phyloP scores from a whole-genome alignment of 2,329 filamentous ascomycete species.

The Penicillium digitatum region DNA sequence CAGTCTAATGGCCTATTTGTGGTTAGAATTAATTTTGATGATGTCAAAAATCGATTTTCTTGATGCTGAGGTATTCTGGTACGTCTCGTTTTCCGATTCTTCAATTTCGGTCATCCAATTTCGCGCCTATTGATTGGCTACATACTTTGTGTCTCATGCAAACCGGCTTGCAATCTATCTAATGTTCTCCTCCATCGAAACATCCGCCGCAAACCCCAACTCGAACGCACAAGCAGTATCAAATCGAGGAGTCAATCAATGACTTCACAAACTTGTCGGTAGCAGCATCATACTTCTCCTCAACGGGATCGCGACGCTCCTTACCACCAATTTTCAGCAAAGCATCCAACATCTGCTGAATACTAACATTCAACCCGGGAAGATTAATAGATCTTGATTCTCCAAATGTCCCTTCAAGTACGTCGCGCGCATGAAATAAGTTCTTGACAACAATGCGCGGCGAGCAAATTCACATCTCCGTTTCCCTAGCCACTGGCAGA shows the following conservation, averaged over 20 bases:
- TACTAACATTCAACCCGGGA: constrained; percentile 54
- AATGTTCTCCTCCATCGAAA: constrained; percentile 42
- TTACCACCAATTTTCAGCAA: constrained; percentile 54
- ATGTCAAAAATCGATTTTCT: background rate
- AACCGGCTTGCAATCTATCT: constrained; percentile 37
- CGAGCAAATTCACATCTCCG: constrained; percentile 56
- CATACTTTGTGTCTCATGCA: constrained; percentile 20
- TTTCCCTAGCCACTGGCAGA: constrained; percentile 50
- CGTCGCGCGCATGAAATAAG: constrained; percentile 49
- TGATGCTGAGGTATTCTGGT: background rate
- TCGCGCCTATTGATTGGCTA: constrained; percentile 15
- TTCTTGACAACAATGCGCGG: constrained; percentile 54
- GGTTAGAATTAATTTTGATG: background rate
- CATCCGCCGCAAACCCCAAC: constrained; percentile 46
- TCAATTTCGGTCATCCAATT: constrained; percentile 10
- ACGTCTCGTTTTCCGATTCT: background rate
- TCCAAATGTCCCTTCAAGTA: constrained; percentile 52
- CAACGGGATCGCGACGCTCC: constrained; percentile 51
- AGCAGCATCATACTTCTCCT: constrained; percentile 53
- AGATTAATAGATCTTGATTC: constrained; percentile 53
- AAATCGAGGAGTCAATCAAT: constrained; percentile 60
- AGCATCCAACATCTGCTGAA: constrained; percentile 60
- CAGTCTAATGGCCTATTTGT: background rate
- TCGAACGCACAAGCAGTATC: constrained; percentile 52
- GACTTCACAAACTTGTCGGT: constrained; percentile 57